A percentile compares a stretch with the other conserved stretches of the same genome.
phyloP scores from a whole-genome alignment of 176 grass and related monocot genomes.

The Themeda triandra region DNA sequence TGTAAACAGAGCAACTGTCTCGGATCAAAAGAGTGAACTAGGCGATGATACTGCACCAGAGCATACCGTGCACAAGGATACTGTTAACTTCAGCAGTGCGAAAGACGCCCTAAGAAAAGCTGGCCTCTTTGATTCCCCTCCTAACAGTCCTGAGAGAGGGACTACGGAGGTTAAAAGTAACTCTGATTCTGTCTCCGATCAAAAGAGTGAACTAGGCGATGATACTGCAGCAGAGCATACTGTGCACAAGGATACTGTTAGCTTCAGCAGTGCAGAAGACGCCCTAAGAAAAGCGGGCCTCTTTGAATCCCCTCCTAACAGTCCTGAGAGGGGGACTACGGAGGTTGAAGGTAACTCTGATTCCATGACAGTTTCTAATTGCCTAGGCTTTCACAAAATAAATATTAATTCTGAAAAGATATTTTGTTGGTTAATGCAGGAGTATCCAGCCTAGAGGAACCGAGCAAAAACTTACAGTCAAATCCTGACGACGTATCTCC shows the following conservation, averaged over 20 bases:
- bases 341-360: constrained; percentile 39
- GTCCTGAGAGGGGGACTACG: constrained; percentile 40
- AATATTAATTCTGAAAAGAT: background rate
- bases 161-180: no score
- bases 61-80: constrained; percentile 20
- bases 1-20: background rate
- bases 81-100: constrained; percentile 36
- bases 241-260: constrained; percentile 11
- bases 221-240: constrained; percentile 11
- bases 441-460: background rate
- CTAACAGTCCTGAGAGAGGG: constrained; percentile 62
- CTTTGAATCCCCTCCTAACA: constrained; percentile 87
- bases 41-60: background rate
- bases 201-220: constrained; percentile 24
- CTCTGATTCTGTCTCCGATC: constrained; percentile 5
- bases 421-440: constrained; percentile 8
- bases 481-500: background rate
- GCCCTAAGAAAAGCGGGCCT: constrained; percentile 74
- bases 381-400: background rate
- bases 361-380: background rate
- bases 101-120: constrained; percentile 75
- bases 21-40: constrained; percentile 34
- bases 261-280: constrained; percentile 59
- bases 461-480: constrained; percentile 22
- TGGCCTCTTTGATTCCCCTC: constrained; percentile 91